Percentiles rank a stretch among this genome's conserved stretches.
Evolutionary conservation across 148 eudicot genomes (phyloP).

Genomic region (Heliosperma pusillum): DNA sequence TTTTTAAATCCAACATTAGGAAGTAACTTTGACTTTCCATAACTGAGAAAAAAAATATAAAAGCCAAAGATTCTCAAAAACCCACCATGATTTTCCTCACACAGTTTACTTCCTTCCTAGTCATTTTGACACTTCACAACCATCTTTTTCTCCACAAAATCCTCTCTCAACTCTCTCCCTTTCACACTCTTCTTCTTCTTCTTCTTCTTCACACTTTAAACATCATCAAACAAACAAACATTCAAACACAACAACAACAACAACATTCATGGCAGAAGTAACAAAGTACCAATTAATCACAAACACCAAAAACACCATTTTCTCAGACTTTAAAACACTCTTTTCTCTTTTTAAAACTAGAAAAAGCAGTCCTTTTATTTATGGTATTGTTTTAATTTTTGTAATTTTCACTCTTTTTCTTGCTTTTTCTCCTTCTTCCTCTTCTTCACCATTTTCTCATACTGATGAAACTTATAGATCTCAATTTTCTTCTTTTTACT

Average conservation of each 20-base stretch:
- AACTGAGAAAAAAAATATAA: no score
- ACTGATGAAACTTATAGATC: slow-evolving; percentile 41
- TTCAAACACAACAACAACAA: slow-evolving; percentile 6
- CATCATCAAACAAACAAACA: not conserved
- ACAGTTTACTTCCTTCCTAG: not conserved
- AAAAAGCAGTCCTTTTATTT: slow-evolving; percentile 40
- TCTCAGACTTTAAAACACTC: slow-evolving; percentile 46
- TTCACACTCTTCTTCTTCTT: slow-evolving; percentile 9
- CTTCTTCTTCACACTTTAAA: slow-evolving; percentile 16
- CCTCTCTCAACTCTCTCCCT: not conserved
- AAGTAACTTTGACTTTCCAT: not conserved
- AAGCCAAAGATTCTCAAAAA: not conserved
- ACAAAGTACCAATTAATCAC: slow-evolving; percentile 54
- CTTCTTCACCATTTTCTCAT: slow-evolving; percentile 57
- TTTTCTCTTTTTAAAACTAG: slow-evolving; percentile 43
- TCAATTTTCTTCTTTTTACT: slow-evolving; percentile 45
- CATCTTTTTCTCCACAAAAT: not conserved
- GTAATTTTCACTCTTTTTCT: slow-evolving; percentile 53
- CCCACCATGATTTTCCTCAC: not conserved
- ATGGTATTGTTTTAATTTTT: slow-evolving; percentile 49
- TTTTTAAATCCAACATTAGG: no score
- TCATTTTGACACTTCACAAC: not conserved
- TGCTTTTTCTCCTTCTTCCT: slow-evolving; percentile 49
- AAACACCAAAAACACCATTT: slow-evolving; percentile 33
- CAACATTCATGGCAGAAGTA: slow-evolving; percentile 48